A percentile compares a stretch with the other conserved stretches of the same genome.
Evolutionary conservation across 192 early-diverging fungal genomes (phyloP).

Genomic region (Podila epigama): DNA sequence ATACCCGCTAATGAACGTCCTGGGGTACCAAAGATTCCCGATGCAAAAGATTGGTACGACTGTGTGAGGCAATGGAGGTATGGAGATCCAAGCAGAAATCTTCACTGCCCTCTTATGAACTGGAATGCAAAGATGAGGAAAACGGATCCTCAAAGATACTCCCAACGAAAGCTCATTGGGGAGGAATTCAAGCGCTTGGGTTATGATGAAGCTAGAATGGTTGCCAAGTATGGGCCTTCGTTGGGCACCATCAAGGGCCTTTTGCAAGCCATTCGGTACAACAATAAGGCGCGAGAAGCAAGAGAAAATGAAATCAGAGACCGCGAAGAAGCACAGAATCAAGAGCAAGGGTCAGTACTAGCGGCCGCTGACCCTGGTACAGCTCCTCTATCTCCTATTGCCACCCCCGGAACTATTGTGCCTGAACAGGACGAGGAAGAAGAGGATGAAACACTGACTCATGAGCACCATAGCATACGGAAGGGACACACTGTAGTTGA

Average conservation of each 20-base stretch:
- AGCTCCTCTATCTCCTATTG: too few species aligned
- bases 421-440: too few species aligned
- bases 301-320: too few species aligned
- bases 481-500: too few species aligned
- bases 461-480: too few species aligned
- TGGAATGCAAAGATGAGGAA: not conserved
- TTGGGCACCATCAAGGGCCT: not conserved
- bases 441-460: too few species aligned
- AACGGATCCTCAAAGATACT: not conserved
- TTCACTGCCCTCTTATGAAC: not conserved
- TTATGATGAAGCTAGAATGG: not conserved
- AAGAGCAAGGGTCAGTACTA: too few species aligned
- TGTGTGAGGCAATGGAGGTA: not conserved
- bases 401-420: too few species aligned
- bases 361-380: too few species aligned
- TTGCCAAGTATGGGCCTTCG: not conserved
- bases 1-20: too few species aligned
- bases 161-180: slow-evolving; percentile 2
- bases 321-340: too few species aligned
- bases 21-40: slow-evolving; percentile 1
- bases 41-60: not conserved
- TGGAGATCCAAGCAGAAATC: not conserved
- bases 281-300: not conserved
- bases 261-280: not conserved
- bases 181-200: not conserved